Evolutionary conservation across 2,329 filamentous ascomycete genomes (phyloP).

Genomic region (Xylaria digitata): DNA sequence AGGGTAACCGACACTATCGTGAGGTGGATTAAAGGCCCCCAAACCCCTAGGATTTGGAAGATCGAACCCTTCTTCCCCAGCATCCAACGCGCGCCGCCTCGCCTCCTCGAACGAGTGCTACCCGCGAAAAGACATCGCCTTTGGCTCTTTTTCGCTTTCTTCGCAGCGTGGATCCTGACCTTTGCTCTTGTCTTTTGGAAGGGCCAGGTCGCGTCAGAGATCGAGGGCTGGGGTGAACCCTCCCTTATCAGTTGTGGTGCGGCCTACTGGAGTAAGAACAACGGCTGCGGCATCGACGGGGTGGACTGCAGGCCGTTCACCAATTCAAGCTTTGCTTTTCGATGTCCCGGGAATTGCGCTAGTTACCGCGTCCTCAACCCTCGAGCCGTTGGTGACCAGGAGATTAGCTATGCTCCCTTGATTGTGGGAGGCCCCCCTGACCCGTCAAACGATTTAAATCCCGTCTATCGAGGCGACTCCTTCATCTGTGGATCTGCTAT

Average conservation of each 20-base stretch:
- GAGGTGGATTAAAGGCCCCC: constrained; percentile 67
- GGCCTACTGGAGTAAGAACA: constrained; percentile 77
- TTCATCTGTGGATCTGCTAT: constrained; percentile 88
- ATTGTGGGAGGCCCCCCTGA: constrained; percentile 73
- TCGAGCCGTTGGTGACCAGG: constrained; percentile 77
- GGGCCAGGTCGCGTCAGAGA: constrained; percentile 68
- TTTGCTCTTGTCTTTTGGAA: constrained; percentile 76
- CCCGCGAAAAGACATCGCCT: constrained; percentile 69
- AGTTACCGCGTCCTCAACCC: constrained; percentile 75
- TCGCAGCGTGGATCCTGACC: constrained; percentile 74
- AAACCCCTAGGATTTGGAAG: constrained; percentile 61
- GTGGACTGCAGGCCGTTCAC: constrained; percentile 80
- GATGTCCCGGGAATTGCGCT: constrained; percentile 78
- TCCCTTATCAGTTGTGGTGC: constrained; percentile 73
- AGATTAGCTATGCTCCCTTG: constrained; percentile 72
- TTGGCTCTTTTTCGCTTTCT: constrained; percentile 68
- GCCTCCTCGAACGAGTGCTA: constrained; percentile 70
- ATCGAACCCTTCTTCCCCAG: constrained; percentile 72
- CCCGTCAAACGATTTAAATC: constrained; percentile 54
- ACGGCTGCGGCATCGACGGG: constrained; percentile 79
- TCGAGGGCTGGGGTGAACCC: constrained; percentile 75
- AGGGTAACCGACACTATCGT: constrained; percentile 56
- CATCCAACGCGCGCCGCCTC: constrained; percentile 74
- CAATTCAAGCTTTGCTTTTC: constrained; percentile 76
- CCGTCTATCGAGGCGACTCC: constrained; percentile 87